Evolutionary conservation across 1,139 yeast species (phyloP).

Genomic region (Arxiozyma bovina): DNA sequence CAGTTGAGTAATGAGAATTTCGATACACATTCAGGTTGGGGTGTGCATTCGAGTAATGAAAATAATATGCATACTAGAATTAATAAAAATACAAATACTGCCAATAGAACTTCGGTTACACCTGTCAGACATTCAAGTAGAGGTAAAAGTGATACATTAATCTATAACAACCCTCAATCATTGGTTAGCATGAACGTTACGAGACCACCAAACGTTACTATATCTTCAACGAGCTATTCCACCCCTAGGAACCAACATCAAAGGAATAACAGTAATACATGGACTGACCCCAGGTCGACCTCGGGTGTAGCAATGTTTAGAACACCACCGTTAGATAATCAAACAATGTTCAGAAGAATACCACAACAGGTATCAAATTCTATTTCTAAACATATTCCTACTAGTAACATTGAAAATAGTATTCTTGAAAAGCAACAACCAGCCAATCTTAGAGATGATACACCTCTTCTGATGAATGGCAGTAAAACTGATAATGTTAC

Average conservation of each 20-base stretch:
- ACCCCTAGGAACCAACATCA: slow-evolving; percentile 2
- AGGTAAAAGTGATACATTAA: slow-evolving; percentile 26
- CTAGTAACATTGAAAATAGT: neutral
- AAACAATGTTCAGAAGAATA: slow-evolving; percentile 1
- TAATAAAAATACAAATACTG: too few relatives aligned
- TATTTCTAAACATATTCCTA: neutral
- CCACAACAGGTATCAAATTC: neutral
- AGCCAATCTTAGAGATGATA: too few relatives aligned
- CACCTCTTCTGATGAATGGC: neutral
- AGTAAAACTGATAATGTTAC: neutral
- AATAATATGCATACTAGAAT: neutral
- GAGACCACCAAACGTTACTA: neutral
- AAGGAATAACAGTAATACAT: neutral
- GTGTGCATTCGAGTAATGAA: slow-evolving; percentile 6
- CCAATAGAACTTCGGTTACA: neutral
- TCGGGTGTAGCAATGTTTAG: slow-evolving; percentile 21
- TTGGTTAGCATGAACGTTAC: neutral
- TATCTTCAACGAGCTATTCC: neutral
- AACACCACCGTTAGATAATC: slow-evolving; percentile 22
- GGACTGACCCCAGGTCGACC: neutral
- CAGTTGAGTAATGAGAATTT: neutral
- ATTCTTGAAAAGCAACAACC: neutral
- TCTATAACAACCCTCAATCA: slow-evolving; percentile 3
- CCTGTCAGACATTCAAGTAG: slow-evolving; percentile 7
- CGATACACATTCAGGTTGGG: slow-evolving; percentile 31